A percentile compares a stretch with the other conserved stretches of the same genome.
Evolutionary conservation across 768 basidiomycete genomes (phyloP).

Genomic region (Galerina marginata): DNA sequence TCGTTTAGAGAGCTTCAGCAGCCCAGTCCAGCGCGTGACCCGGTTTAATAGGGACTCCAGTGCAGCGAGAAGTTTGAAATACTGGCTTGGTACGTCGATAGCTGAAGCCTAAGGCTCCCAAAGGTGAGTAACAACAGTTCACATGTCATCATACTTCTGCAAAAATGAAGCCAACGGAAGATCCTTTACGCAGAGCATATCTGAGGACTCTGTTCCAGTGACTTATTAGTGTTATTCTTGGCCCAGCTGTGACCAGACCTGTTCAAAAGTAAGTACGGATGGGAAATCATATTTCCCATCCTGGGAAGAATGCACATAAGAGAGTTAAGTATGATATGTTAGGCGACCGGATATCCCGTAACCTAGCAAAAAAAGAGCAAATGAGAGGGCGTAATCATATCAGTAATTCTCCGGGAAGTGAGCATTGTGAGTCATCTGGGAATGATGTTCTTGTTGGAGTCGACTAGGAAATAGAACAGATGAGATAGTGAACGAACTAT

Average conservation of each 20-base stretch:
- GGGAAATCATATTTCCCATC: background rate
- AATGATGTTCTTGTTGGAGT: background rate
- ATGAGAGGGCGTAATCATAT: background rate
- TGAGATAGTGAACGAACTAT: background rate
- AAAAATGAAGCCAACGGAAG: background rate
- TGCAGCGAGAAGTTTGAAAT: background rate
- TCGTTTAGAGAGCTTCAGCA: too few species aligned
- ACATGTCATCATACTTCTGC: conserved; percentile 1
- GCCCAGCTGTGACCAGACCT: background rate
- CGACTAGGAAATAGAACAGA: background rate
- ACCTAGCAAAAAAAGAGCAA: background rate
- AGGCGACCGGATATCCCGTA: background rate
- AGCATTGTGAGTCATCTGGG: conserved; percentile 1
- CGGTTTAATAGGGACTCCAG: too few species aligned
- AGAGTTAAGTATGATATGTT: background rate
- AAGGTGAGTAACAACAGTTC: background rate
- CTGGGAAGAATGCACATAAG: background rate
- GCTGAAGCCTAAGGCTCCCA: background rate
- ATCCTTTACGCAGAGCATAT: background rate
- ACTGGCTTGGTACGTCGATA: background rate
- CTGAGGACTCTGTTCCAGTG: background rate
- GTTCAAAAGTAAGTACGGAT: background rate
- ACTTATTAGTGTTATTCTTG: background rate
- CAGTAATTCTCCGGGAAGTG: background rate
- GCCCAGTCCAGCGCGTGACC: too few species aligned